Base-by-base conservation (phyloP, 2,329 filamentous ascomycete species). In the Calonectria hawksworthii region DNA sequence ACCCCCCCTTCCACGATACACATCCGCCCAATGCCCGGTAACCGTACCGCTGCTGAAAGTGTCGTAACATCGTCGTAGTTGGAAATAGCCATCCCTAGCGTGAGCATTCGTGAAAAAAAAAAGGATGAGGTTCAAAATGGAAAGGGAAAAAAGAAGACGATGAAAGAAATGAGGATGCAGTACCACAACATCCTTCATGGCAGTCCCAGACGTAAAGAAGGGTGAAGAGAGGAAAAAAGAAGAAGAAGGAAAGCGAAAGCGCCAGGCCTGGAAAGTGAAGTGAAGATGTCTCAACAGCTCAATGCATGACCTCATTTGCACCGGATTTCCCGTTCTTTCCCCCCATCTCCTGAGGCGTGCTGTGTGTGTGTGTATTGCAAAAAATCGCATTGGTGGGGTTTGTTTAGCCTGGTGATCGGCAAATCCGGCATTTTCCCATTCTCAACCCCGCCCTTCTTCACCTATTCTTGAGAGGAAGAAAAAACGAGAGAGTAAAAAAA, bases 371-470 rank as follows among this genome's bases (percentile, higher is more conserved):
- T 36, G 21, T 4, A 30, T 18, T 18, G n/a, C 9, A 63, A 41
- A 56, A 41, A 36, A 34, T 41, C 34, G 34, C n/a, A 26, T 28
- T 61, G 36, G 56, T 38, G 34, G 56, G 23, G 56, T 41, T 38
- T 36, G 56, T 63, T 63, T 63, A 63, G 34, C 56, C 56, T 41
- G 56, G 56, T 23, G 34, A 63, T 63, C 56, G 56, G 56, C 56
- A 63, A 63, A 41, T 63, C 56, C 56, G 56, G 34, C 56, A 41
- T 26, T 26, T 36, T 14, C 28, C 50, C 28, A n/a, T n/a, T 23
- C 38, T 64, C 44, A 67, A 28, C 64, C 64, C 38, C 30, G 14
- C 64, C 64, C 28, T 34, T 52, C 28, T 34, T 52, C 41, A 34
- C 41, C 63, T 66, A 32, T 32, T 18, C 13, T 21, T 36, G 13